A percentile compares a stretch with the other conserved stretches of the same genome.
Conservation (phyloP, 75 land plant genomes). For the Pseudotsuga menziesii region DNA sequence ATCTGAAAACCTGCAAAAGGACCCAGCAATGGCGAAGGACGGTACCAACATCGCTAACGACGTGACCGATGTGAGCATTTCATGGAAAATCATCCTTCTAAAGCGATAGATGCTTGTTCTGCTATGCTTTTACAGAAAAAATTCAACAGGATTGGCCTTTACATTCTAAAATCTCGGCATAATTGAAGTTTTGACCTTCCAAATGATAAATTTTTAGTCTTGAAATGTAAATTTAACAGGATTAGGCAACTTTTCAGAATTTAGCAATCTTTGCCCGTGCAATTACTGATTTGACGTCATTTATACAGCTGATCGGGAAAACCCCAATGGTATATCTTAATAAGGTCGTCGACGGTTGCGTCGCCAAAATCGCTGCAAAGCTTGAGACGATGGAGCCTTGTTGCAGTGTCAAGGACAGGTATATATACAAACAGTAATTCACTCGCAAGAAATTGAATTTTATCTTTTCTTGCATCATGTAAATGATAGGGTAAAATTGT, state of each 20-base stretch:
- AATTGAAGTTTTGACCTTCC: too few relatives aligned
- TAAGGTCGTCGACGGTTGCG: slow-evolving; percentile 72
- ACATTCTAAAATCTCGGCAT: too few relatives aligned
- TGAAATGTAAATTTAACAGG: too few relatives aligned
- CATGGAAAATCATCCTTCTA: background rate
- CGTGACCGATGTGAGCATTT: slow-evolving; percentile 60
- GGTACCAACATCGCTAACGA: slow-evolving; percentile 53
- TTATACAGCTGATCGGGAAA: slow-evolving; percentile 59
- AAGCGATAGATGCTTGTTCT: background rate
- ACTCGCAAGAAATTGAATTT: background rate
- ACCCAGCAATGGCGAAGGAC: slow-evolving; percentile 28
- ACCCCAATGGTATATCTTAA: slow-evolving; percentile 89
- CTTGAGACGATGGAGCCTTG: slow-evolving; percentile 94
- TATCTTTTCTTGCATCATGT: background rate
- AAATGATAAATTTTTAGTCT: too few relatives aligned
- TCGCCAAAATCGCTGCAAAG: slow-evolving; percentile 78
- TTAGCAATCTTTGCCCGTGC: too few relatives aligned
- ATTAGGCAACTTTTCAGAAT: too few relatives aligned
- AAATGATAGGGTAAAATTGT: background rate
- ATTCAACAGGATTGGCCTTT: background rate
- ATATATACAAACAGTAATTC: background rate
- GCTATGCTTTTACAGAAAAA: background rate
- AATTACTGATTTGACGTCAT: too few relatives aligned
- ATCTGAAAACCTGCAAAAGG: background rate
- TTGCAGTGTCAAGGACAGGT: slow-evolving; percentile 96